Conservation (phyloP, 805 yeast genomes). For the Candida nitratophila region DNA sequence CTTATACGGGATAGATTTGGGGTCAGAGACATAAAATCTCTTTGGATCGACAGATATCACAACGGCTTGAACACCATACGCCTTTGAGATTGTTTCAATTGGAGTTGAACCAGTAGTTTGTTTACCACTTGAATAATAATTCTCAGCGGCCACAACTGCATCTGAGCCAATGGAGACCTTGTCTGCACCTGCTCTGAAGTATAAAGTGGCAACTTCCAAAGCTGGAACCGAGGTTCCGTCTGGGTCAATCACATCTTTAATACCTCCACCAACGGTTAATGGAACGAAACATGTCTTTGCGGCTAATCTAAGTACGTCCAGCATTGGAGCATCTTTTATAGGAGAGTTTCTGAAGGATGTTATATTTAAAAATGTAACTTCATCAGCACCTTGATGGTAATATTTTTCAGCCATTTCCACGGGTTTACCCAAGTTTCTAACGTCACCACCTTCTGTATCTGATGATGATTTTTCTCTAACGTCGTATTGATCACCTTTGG, state of each 20-base stretch:
- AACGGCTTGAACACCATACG: constrained; percentile 96
- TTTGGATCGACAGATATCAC: constrained; percentile 98
- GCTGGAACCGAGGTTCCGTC: constrained; percentile 78
- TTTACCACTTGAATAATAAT: constrained; percentile 53
- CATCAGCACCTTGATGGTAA: constrained; percentile 94
- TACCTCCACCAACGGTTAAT: constrained; percentile 97
- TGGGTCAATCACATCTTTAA: constrained; percentile 83
- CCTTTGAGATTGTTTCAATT: constrained; percentile 84
- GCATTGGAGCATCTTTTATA: constrained; percentile 88
- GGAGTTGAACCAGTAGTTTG: constrained; percentile 71
- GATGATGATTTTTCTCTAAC: constrained; percentile 67
- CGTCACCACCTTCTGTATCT: constrained; percentile 51
- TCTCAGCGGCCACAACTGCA: constrained; percentile 88
- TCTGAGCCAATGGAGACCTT: constrained; percentile 97
- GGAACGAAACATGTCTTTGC: constrained; percentile 95
- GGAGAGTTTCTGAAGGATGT: constrained; percentile 97
- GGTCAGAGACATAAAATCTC: constrained; percentile 65
- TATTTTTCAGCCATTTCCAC: constrained; percentile 89
- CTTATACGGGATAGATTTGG: constrained; percentile 53
- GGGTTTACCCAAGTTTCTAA: constrained; percentile 94
- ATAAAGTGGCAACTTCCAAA: constrained; percentile 80
- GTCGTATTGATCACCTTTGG: constrained; percentile 98
- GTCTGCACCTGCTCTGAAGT: constrained; percentile 96
- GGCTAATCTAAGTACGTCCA: constrained; percentile 74
- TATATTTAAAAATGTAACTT: constrained; percentile 88